Base-by-base conservation (phyloP, 1,284 basidiomycete genomes). In the Ustilago lituana region DNA sequence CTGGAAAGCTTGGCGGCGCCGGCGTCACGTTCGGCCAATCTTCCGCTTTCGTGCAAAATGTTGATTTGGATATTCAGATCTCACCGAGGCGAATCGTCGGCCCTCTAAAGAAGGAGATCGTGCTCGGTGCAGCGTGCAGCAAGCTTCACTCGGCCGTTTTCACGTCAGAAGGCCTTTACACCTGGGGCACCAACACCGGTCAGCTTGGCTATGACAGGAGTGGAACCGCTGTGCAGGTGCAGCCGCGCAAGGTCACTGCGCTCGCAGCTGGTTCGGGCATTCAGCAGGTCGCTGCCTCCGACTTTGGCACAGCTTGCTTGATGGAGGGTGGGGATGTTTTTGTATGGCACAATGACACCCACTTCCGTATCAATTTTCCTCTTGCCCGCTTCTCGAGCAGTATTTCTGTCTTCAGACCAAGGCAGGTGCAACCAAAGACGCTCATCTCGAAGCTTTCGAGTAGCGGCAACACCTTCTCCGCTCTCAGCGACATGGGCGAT, bases 121-220 rank as follows among this genome's bases (percentile, higher is more conserved):
- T 96, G 0, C 83, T 85, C 19, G 96, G 96, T 17, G 87, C 95
- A 4, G 92, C 94, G 0, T 93, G 94, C 0, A 92, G 91, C 64
- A 90, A 91, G 77, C 89, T 89, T 22, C 91, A 93, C 22, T 93
- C 91, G 19, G 93, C 89, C 2, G 95, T 92, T 79, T 98, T 92
- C 90, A 96, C 94, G 0, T 80, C 81, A 4, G 86, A 87, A 15
- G 87, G 89, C n/a, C 87, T 98, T 0, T 97, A 88, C 83, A 96
- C 94, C 0, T 98, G 94, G 94, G 96, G 95, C 0, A 93, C 91
- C 22, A 97, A 98, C 82, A 87, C 87, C 29, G 96, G 96, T 0
- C 96, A 98, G 81, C 86, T 98, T 4, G 94, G 94, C 58, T 83
- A 84, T 76, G 78, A 78, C n/a, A 61, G 69, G 17, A 65, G 57